Evolutionary conservation across 2,329 filamentous ascomycete genomes (phyloP), one percentile per base, ranked within the genome.

Genomic region (Metarhizium sp.): DNA sequence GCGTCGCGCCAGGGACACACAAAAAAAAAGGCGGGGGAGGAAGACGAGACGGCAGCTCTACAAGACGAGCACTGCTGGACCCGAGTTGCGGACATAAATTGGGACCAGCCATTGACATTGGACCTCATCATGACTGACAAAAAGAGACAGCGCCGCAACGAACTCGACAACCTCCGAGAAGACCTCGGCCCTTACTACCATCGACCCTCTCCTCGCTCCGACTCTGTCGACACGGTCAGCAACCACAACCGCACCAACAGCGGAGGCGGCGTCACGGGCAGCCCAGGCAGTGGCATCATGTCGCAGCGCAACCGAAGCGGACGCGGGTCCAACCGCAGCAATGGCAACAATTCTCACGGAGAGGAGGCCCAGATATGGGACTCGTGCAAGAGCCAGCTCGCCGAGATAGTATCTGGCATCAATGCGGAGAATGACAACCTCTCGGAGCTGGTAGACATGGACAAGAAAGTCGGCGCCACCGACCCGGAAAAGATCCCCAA

Each of bases 311-410:
- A 73, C 58, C 71, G 74, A 54, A 74, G 72, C 61, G 72, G 71
- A 52, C 73, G 73, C 58, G 73, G 72, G 43, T 73, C 71, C 45
- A 73, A 72, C 63, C 70, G 73, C 46, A 75, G 73, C 64, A 75
- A 73, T 50, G 71, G 72, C 30, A 69, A 71, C 58, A 61, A 59
- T 38, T 45, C 67, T 7, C 71, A 73, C 36, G 74, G 74, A 32
- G 74, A 76, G 59, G 74, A 76, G 60, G 70, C 68, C 8, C 67
- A 72, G 50, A 69, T 75, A 6, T 76, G 74, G 74, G 72, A 75
- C 38, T 60, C 63, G 1, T 71, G 67, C 61, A 74, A 75, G 57
- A 63, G 61, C 4, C 70, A 73, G 50, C 63, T 75, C 34, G 62
- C 64, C 40, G 73, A 76, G 18, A 69, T 74, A 32, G 67, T 76